Evolutionary conservation across 1,139 yeast species (phyloP), one percentile per base, ranked within the genome.

Genomic region (Lodderomyces orthopsilosis): DNA sequence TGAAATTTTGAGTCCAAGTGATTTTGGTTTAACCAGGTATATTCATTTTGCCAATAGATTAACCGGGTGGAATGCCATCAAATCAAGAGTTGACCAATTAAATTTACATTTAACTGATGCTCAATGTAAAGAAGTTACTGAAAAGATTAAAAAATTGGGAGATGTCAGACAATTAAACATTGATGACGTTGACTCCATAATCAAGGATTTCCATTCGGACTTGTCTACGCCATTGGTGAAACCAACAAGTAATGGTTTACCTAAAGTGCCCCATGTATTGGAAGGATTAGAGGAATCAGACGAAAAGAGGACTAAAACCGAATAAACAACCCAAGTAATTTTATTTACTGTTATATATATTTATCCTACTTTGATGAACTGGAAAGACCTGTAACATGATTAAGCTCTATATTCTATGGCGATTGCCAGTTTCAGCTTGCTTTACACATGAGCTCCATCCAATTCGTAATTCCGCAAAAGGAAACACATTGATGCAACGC

Each of bases 1-100:
- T 67, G 98, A 93, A 75, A 93, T 93, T 59, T 79, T 93, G 65
- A 87, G 86, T 66, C 98, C 98, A 49, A 74, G 86, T 32, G 98
- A 91, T 70, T 91, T 91, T 65, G 98, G 98, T 65, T 81, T 91
- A 68, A 84, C 95, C 42, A 81, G 98, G 66, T 91, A 91, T 65
- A 91, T 93, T 61, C 98, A 93, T 70, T 93, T 93, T 65, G 98
- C 98, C 56, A 91, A 91, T 77, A 85, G 98, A 63, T 78, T 93
- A 61, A 93, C 98, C 32, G 98, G 98, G 44, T 93, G 98, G 98
- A 93, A 93, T 66, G 98, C 98, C 41, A 93, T 93, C 77, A 93
- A 93, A 76, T 84, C 95, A 45, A 84, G 98, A 75, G 98, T 93
- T 46, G 98, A 93, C 66, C 98, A 93, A 71, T 81, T 93, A 75